Evolutionary conservation across 176 grass and related monocot genomes (phyloP).

Genomic region (Thalia dealbata): DNA sequence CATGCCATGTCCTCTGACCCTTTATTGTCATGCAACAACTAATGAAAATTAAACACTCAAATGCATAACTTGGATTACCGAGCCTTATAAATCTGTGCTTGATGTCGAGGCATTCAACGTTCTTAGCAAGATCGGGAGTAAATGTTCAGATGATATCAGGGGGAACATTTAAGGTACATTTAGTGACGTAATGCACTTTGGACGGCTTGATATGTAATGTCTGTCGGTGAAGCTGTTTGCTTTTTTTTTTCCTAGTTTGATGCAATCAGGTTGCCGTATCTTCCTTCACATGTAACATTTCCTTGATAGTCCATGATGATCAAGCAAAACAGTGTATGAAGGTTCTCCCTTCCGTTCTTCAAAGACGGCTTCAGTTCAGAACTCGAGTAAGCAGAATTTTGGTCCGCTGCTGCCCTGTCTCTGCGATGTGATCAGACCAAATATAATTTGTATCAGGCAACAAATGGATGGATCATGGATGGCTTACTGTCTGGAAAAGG

Average conservation of each 20-base stretch:
- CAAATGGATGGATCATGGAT: background rate
- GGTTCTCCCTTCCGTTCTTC: too few species aligned
- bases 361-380: too few species aligned
- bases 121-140: constrained; percentile 57
- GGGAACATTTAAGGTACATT: constrained; percentile 81
- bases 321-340: constrained; percentile 51
- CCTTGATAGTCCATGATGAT: constrained; percentile 75
- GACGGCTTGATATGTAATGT: too few species aligned
- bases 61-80: too few species aligned
- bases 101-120: constrained; percentile 70
- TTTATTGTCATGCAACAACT: too few species aligned
- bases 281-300: constrained; percentile 81
- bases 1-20: background rate
- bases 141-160: constrained; percentile 99
- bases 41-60: too few species aligned
- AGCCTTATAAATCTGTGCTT: background rate
- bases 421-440: background rate
- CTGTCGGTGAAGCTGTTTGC: too few species aligned
- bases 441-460: background rate
- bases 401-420: background rate
- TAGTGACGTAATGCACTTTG: background rate
- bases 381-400: constrained; percentile 23
- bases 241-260: background rate
- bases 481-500: background rate
- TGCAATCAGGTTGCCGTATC: background rate